Evolutionary conservation across 2,329 filamentous ascomycete species (phyloP).

Genomic region (Sarocladium oryzae): DNA sequence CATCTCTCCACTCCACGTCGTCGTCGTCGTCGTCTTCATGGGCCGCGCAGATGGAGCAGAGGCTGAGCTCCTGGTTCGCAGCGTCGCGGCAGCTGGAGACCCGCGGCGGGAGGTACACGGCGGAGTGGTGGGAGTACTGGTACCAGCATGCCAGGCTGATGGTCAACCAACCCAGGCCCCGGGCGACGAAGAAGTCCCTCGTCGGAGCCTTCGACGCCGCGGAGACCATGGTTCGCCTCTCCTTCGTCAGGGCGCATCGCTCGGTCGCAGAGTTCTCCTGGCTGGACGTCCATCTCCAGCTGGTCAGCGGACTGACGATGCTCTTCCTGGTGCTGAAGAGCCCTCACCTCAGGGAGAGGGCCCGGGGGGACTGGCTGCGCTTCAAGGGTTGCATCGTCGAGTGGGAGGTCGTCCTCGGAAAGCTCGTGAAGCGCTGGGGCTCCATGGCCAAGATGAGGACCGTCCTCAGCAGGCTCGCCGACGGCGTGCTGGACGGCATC

Average conservation of each 20-base stretch:
- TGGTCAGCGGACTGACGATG: conserved; percentile 19
- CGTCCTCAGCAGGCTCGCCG: conserved; percentile 12
- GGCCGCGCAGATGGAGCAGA: conserved; percentile 1
- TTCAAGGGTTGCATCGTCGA: conserved; percentile 19
- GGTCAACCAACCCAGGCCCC: conserved; percentile 16
- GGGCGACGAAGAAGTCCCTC: conserved; percentile 10
- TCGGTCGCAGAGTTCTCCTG: conserved; percentile 16
- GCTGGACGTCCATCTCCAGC: conserved; percentile 18
- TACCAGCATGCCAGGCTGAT: conserved; percentile 18
- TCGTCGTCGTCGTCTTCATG: neutral
- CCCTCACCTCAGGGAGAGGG: conserved; percentile 8
- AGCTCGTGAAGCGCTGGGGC: conserved; percentile 15
- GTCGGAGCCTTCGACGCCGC: conserved; percentile 15
- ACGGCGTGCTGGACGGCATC: conserved; percentile 12
- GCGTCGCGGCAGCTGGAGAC: neutral
- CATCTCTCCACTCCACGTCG: neutral
- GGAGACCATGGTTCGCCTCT: conserved; percentile 16
- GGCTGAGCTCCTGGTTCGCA: neutral
- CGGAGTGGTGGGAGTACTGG: conserved; percentile 18
- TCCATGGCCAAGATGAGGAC: conserved; percentile 12
- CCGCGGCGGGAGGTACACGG: neutral
- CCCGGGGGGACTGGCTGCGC: conserved; percentile 15
- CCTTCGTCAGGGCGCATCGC: conserved; percentile 15
- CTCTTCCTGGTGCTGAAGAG: conserved; percentile 16
- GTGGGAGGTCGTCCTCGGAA: conserved; percentile 16